phyloP scores from a whole-genome alignment of 2,329 filamentous ascomycete genomes.

The Apiospora saccharicola region DNA sequence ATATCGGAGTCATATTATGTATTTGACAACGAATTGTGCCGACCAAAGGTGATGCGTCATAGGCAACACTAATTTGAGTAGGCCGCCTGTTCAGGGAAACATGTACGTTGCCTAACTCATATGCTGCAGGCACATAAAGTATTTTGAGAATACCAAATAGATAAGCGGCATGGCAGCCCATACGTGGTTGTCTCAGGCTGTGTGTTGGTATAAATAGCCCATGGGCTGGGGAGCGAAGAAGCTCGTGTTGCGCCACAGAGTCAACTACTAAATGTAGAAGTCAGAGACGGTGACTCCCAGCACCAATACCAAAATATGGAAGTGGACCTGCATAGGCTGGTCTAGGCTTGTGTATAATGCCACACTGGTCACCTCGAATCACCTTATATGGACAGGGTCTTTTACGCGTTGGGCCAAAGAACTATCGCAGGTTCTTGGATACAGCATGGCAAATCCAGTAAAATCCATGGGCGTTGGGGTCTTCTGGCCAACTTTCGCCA shows the following conservation, averaged over 20 bases:
- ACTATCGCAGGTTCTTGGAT: not conserved
- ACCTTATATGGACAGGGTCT: not conserved
- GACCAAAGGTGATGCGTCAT: not conserved
- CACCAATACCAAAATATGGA: not conserved
- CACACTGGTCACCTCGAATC: not conserved
- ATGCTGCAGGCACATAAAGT: not conserved
- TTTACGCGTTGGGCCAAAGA: not conserved
- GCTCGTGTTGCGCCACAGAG: not conserved
- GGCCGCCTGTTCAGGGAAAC: not conserved
- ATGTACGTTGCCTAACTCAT: not conserved
- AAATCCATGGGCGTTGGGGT: not conserved
- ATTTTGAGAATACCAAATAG: not conserved
- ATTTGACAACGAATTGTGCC: not conserved
- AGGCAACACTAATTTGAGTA: not conserved
- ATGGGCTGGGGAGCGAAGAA: not conserved
- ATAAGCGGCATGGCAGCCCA: not conserved
- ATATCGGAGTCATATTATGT: not conserved
- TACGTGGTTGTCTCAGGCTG: not conserved
- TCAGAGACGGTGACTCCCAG: not conserved
- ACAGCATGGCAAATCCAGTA: not conserved
- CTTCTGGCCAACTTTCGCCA: not conserved
- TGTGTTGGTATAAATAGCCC: not conserved
- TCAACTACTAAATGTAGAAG: not conserved
- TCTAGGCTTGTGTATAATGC: not conserved
- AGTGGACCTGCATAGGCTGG: not conserved